These are phyloP conservation scores for Aspergillus japonicus DNA, from an alignment of 2,329 filamentous ascomycete genomes.

Conservation along the genomic window DNA sequence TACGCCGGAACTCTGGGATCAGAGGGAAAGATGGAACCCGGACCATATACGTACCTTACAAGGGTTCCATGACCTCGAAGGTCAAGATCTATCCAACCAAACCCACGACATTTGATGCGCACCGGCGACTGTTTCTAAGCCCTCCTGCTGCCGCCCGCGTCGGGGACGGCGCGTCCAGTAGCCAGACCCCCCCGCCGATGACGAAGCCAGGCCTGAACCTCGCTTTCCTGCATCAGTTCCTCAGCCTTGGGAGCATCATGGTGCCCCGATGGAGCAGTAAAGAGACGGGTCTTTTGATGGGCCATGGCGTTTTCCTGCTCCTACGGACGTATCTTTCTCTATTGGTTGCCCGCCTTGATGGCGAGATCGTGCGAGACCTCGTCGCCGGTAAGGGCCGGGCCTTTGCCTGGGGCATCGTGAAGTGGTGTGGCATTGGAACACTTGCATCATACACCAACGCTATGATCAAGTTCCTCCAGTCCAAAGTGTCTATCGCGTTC, in stretches of 20 bases:
- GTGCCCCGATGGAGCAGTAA: constrained; percentile 94
- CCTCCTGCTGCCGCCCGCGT: constrained; percentile 80
- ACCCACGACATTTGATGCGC: constrained; percentile 90
- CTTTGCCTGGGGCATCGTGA: constrained; percentile 84
- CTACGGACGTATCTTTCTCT: constrained; percentile 91
- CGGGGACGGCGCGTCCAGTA: constrained; percentile 59
- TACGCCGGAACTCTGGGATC: constrained; percentile 89
- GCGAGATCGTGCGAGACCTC: constrained; percentile 91
- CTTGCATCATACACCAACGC: constrained; percentile 97
- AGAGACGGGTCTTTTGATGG: constrained; percentile 84
- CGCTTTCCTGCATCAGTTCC: constrained; percentile 93
- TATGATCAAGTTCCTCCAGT: constrained; percentile 98
- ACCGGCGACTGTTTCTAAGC: constrained; percentile 87
- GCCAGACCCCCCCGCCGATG: constrained; percentile 76
- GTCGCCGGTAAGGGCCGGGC: constrained; percentile 90
- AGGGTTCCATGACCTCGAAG: constrained; percentile 71
- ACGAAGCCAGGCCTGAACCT: constrained; percentile 93
- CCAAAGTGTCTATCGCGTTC: constrained; percentile 97
- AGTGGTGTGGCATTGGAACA: constrained; percentile 93
- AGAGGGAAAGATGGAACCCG: constrained; percentile 92
- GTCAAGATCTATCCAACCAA: constrained; percentile 91
- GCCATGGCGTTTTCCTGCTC: constrained; percentile 86
- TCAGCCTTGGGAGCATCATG: constrained; percentile 96
- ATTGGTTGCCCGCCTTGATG: constrained; percentile 87
- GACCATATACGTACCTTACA: constrained; percentile 93